Evolutionary conservation across 2,329 filamentous ascomycete genomes (phyloP), one percentile per base, ranked within the genome.

Genomic region (Exophiala aquamarina): DNA sequence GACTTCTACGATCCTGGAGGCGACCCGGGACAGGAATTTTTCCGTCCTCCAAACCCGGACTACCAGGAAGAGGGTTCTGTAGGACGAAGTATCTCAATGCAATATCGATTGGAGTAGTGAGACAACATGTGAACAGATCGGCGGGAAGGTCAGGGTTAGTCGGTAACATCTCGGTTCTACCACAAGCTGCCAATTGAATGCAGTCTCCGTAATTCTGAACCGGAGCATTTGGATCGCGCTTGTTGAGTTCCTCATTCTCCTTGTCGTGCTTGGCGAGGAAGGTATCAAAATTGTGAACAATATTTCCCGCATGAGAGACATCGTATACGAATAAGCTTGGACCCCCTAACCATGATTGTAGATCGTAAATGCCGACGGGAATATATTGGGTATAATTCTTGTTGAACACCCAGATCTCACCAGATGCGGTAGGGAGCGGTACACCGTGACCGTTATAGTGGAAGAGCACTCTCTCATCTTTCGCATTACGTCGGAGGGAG

Each of bases 361-460:
- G 72, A 64, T 98, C 93, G 62, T 95, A 96, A 7, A 98, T 74
- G 1, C 92, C 95, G 34, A 98, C 88, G 0, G 93, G 93, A 33
- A 98, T 98, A 65, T 98, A 98, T 69, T 98, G 93, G 0, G 93
- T 98, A 66, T 96, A 98, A 58, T 89, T 97, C 60, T 93, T 92
- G 70, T 98, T 98, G 68, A 98, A 98, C 4, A 97, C 94, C 93
- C 93, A 98, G 15, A 98, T 95, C 67, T 98, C 93, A 11, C 93
- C 93, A 3, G 92, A 96, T 3, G 87, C 83, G 1, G 93, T 98
- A 3, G 93, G 93, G 62, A 96, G 89, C 1, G 93, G 93, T 9
- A 98, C 93, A 37, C 93, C 93, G 66, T 98, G 93, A 13, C 93
- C 93, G 61, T 98, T 98, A 75, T 98, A 98, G 66, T 98, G 93